phyloP scores from a whole-genome alignment of 352 stramenopile genomes.

The Phytopythium boreale region DNA sequence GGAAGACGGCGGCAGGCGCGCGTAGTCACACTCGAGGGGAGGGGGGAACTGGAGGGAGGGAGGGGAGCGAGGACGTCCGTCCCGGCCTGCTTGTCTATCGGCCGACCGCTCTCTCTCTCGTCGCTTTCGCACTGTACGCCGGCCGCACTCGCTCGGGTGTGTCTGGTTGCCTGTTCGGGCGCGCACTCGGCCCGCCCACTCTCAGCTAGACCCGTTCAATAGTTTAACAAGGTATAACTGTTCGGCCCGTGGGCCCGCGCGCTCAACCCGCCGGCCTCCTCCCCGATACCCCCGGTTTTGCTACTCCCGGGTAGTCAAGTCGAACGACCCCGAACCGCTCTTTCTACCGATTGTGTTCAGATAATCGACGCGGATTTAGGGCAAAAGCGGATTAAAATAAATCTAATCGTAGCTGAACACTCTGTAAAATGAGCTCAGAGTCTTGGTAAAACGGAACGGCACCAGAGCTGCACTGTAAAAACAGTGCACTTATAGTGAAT shows the following conservation, averaged over 20 bases:
- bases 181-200: background rate
- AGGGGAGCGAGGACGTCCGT: slow-evolving; percentile 9
- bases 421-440: background rate
- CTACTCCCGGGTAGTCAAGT: slow-evolving; percentile 5
- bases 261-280: background rate
- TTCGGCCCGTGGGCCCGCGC: background rate
- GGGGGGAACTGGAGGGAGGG: slow-evolving; percentile 10
- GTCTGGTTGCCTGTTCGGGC: background rate
- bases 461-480: background rate
- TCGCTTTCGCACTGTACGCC: slow-evolving; percentile 12
- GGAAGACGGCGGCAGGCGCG: background rate
- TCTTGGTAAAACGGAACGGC: background rate
- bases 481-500: background rate
- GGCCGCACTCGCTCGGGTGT: background rate
- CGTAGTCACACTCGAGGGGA: slow-evolving; percentile 6
- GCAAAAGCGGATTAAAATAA: background rate
- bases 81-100: slow-evolving; percentile 6
- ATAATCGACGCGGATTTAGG: background rate
- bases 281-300: background rate
- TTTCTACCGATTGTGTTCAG: background rate
- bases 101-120: slow-evolving; percentile 7
- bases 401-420: background rate
- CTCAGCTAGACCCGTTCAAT: background rate
- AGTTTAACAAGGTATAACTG: background rate
- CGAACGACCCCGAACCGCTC: slow-evolving; percentile 1